These are phyloP conservation scores for Exophiala lecanii-corni DNA, from an alignment of 2,329 filamentous ascomycete genomes.

Conservation along the genomic window DNA sequence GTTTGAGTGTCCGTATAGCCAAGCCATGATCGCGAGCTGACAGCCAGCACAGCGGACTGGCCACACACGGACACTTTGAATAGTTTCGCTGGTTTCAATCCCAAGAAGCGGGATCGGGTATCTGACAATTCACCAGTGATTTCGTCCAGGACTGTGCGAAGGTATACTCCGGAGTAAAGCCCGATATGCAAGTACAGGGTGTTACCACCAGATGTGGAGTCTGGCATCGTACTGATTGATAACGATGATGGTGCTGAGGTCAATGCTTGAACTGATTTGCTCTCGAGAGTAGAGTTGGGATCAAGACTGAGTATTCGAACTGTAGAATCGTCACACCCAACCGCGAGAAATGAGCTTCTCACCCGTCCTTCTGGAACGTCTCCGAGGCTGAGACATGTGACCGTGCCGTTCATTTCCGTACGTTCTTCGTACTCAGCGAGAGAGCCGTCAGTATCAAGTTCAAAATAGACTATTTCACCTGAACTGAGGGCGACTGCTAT, in stretches of 20 bases:
- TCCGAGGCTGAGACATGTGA: conserved; percentile 90
- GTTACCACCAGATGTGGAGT: conserved; percentile 81
- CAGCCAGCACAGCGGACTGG: conserved; percentile 77
- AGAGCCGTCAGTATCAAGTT: conserved; percentile 88
- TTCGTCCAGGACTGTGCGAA: conserved; percentile 91
- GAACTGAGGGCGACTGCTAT: conserved; percentile 92
- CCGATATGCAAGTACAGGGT: conserved; percentile 95
- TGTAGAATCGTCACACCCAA: conserved; percentile 94
- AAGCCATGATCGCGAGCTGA: conserved; percentile 93
- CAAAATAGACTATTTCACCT: conserved; percentile 96
- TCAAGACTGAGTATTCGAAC: conserved; percentile 88
- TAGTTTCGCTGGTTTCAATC: conserved; percentile 81
- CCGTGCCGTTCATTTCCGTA: conserved; percentile 89
- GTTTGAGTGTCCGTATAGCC: conserved; percentile 87
- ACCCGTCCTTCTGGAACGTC: conserved; percentile 86
- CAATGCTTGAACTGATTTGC: conserved; percentile 88
- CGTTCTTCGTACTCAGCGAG: conserved; percentile 93
- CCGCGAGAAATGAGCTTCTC: conserved; percentile 86
- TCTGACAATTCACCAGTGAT: conserved; percentile 93
- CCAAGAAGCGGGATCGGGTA: conserved; percentile 89
- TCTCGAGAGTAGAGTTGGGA: conserved; percentile 84
- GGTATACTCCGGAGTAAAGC: conserved; percentile 89
- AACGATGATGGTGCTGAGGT: conserved; percentile 85
- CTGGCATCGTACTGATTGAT: conserved; percentile 90
- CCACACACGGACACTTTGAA: conserved; percentile 87